A percentile compares a stretch with the other conserved stretches of the same genome.
phyloP scores from a whole-genome alignment of 495 filamentous ascomycete genomes.

The Penicillium herquei region DNA sequence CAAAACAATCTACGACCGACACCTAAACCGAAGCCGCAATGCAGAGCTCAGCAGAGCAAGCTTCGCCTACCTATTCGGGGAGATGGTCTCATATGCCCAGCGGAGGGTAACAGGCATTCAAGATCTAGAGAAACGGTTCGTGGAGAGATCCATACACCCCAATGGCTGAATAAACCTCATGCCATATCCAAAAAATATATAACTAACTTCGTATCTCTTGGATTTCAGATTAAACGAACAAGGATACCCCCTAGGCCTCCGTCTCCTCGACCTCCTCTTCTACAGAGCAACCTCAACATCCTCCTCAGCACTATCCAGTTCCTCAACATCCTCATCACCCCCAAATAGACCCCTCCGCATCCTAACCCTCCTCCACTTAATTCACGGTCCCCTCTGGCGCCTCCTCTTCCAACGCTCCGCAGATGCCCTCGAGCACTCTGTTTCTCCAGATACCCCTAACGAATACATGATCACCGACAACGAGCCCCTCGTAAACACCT shows the following conservation, averaged over 20 bases:
- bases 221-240: slow-evolving; percentile 76
- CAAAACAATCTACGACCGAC: slow-evolving; percentile 97
- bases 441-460: slow-evolving; percentile 73
- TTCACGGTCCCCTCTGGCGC: slow-evolving; percentile 85
- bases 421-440: slow-evolving; percentile 85
- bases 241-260: slow-evolving; percentile 92
- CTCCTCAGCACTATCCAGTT: slow-evolving; percentile 81
- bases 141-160: background rate
- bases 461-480: slow-evolving; percentile 99
- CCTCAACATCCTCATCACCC: slow-evolving; percentile 62
- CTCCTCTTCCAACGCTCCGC: slow-evolving; percentile 89
- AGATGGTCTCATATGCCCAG: slow-evolving; percentile 97
- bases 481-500: slow-evolving; percentile 90
- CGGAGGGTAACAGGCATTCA: slow-evolving; percentile 85
- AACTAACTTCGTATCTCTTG: background rate
- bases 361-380: slow-evolving; percentile 89
- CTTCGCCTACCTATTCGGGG: slow-evolving; percentile 93
- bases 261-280: slow-evolving; percentile 91
- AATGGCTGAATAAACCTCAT: background rate
- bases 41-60: slow-evolving; percentile 85
- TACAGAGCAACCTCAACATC: slow-evolving; percentile 57
- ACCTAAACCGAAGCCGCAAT: slow-evolving; percentile 82
- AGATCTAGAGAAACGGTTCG: slow-evolving; percentile 86
- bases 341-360: slow-evolving; percentile 81
- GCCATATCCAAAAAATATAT: background rate